Evolutionary conservation across 495 filamentous ascomycete species (phyloP).

Genomic region (Talaromyces wortmannii): DNA sequence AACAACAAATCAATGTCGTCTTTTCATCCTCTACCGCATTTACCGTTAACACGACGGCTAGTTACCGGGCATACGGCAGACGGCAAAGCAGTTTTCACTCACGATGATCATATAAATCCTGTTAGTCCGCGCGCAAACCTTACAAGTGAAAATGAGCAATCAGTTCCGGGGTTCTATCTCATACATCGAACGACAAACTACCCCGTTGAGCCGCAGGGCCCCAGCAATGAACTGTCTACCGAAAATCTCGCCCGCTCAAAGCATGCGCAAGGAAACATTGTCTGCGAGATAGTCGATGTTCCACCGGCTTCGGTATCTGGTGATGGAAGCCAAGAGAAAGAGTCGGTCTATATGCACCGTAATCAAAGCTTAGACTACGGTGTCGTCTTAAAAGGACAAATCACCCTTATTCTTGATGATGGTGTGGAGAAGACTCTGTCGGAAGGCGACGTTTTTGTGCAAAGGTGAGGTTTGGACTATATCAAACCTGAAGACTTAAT

Average conservation of each 20-base stretch:
- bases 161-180: background rate
- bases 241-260: background rate
- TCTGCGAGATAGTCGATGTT: background rate
- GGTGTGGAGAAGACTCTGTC: constrained; percentile 53
- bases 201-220: background rate
- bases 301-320: background rate
- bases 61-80: background rate
- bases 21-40: background rate
- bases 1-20: background rate
- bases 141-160: background rate
- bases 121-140: background rate
- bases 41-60: background rate
- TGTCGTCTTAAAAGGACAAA: constrained; percentile 64
- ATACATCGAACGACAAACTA: background rate
- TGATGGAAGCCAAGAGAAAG: background rate
- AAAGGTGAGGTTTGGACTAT: constrained; percentile 26
- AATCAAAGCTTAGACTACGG: constrained; percentile 71
- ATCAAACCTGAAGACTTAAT: background rate
- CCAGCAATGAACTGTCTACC: background rate
- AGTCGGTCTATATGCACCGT: constrained; percentile 49
- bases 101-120: background rate
- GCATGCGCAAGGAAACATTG: background rate
- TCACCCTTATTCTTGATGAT: constrained; percentile 70
- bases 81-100: background rate
- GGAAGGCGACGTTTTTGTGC: constrained; percentile 65